phyloP scores from a whole-genome alignment of 345 rosid genomes.

The Alliaria petiolata region DNA sequence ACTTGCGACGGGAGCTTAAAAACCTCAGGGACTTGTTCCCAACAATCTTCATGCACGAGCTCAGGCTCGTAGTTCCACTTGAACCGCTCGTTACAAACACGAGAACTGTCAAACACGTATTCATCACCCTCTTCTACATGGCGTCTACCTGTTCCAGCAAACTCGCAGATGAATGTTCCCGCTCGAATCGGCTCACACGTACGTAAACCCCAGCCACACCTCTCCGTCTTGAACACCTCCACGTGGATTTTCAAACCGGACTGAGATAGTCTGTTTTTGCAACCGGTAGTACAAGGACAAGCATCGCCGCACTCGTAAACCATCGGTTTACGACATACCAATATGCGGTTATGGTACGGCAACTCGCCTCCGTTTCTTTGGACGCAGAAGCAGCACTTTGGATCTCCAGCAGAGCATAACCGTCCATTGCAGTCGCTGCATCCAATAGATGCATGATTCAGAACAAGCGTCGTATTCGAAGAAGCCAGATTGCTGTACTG shows the following conservation, averaged over 20 bases:
- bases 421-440: not conserved
- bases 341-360: conserved; percentile 15
- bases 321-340: conserved; percentile 25
- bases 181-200: conserved; percentile 39
- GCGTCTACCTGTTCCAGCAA: conserved; percentile 28
- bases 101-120: conserved; percentile 53
- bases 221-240: conserved; percentile 43
- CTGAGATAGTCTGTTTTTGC: conserved; percentile 38
- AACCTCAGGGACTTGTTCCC: conserved; percentile 20
- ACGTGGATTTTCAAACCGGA: conserved; percentile 34
- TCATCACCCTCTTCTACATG: conserved; percentile 22
- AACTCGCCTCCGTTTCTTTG: conserved; percentile 27
- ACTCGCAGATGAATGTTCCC: conserved; percentile 48
- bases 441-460: not conserved
- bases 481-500: conserved; percentile 16
- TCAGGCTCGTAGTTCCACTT: conserved; percentile 24
- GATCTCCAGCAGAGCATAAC: not conserved
- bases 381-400: conserved; percentile 37
- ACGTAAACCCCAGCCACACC: conserved; percentile 46
- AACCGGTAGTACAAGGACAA: conserved; percentile 35
- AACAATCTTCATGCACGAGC: not conserved
- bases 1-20: conserved; percentile 41
- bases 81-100: conserved; percentile 1
- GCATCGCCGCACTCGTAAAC: conserved; percentile 43
- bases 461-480: not conserved